Evolutionary conservation across 73 alveolate genomes (phyloP).

Genomic region (Paramecium tetraurelia): DNA sequence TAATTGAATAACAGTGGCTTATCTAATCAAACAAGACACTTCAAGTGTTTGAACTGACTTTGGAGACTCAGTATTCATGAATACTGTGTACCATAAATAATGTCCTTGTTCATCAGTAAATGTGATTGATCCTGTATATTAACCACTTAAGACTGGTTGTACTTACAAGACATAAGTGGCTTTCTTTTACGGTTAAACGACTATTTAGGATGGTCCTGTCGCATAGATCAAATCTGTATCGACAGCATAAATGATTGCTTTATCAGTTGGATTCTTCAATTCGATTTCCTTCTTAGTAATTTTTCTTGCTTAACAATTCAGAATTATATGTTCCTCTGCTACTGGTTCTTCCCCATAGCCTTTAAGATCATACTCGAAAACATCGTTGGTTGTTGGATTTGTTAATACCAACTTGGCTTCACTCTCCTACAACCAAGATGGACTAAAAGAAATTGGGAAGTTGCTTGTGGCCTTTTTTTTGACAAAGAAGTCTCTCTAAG

Average conservation of each 20-base stretch:
- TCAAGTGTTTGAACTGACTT: conserved; percentile 87
- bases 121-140: conserved; percentile 94
- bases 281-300: conserved; percentile 79
- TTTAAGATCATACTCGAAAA: conserved; percentile 90
- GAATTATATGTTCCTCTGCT: conserved; percentile 96
- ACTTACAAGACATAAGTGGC: conserved; percentile 63
- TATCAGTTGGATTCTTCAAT: conserved; percentile 86
- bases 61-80: conserved; percentile 82
- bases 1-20: conserved; percentile 88
- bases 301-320: conserved; percentile 93
- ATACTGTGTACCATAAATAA: conserved; percentile 89
- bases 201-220: conserved; percentile 73
- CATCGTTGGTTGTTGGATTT: conserved; percentile 88
- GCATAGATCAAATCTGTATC: conserved; percentile 96
- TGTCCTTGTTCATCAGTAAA: conserved; percentile 89
- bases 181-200: conserved; percentile 53
- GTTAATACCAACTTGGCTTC: conserved; percentile 89
- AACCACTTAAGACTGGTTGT: conserved; percentile 92
- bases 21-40: conserved; percentile 83
- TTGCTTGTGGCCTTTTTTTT: conserved; percentile 77
- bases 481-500: conserved; percentile 72
- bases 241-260: conserved; percentile 80
- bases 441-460: conserved; percentile 86
- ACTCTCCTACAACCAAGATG: conserved; percentile 81
- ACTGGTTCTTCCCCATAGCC: conserved; percentile 99